Base-by-base conservation (phyloP, 176 grass and related monocot species). In the sorghum (Sorghum bicolor) region DNA sequence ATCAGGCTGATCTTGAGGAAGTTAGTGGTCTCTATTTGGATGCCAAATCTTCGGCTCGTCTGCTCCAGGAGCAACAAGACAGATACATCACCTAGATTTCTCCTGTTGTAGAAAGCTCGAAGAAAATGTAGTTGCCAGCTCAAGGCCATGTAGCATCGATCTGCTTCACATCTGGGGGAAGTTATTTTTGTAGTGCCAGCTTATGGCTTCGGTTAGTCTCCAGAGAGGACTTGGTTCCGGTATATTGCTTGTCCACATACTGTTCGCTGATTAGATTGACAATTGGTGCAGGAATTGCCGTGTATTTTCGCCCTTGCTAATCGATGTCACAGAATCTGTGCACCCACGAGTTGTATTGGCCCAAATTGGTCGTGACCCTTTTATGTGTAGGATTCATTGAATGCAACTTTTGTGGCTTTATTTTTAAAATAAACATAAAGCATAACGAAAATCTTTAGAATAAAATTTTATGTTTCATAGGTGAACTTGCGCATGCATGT, bases 41-140 rank as follows among this genome's bases (percentile, higher is more conserved):
- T 53, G 88, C 96, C 5, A 96, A 96, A 82, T 92, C 89, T 12
- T 96, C 96, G 2, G 97, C 89, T n/a, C 92, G 61, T 84, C 84
- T 99, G 69, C 87, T 96, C 77, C 93, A 99, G 75, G 89, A 96
- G 84, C 97, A 96, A 77, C 93, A 99, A 79, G 93, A 96, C 83
- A 92, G 81, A 90, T 96, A 90, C 80, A 96, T 91, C 80, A 91
- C 83, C 61, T 99, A 90, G 82, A 71, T 78, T 74, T 24, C 19
- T 57, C n/a, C 32, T 71, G 28, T 2, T 63, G 75, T 40, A 20
- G 48, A 69, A 22, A 34, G 26, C 50, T 20, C 41, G 44, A 16
- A 85, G 63, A 33, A 82, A 66, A 65, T 70, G 43, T 52, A 36
- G 44, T 17, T 74, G 47, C 64, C 5, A 29, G 37, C 12, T 47